Evolutionary conservation across 1,139 yeast species (phyloP).

Genomic region (Blastobotrys illinoisensis): DNA sequence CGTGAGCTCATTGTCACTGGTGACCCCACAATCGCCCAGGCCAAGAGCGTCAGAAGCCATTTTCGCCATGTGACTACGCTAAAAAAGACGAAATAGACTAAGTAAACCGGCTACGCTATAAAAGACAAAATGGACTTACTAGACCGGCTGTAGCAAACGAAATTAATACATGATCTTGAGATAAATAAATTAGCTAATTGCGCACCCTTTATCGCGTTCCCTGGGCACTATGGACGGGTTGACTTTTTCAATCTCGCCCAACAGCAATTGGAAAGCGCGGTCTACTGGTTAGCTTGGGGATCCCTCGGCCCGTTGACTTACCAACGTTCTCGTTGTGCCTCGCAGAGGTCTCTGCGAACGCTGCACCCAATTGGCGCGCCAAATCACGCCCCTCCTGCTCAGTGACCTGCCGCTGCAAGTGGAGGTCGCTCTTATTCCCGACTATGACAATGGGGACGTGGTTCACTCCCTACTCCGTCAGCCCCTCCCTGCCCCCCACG

Average conservation of each 20-base stretch:
- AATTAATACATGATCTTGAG: no score
- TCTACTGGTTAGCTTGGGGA: not conserved
- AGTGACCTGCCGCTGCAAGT: slow-evolving; percentile 47
- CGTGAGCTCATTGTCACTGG: not conserved
- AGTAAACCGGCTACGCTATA: no score
- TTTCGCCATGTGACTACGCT: not conserved
- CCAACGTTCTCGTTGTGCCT: slow-evolving; percentile 60
- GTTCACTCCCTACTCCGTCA: slow-evolving; percentile 5
- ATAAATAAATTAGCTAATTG: not conserved
- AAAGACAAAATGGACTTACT: no score
- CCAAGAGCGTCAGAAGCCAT: not conserved
- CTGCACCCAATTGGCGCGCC: slow-evolving; percentile 56
- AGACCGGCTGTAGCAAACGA: no score
- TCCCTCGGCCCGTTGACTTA: no score
- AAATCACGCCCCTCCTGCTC: slow-evolving; percentile 57
- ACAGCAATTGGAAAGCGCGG: slow-evolving; percentile 54
- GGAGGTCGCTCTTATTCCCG: slow-evolving; percentile 71
- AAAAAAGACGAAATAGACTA: not conserved
- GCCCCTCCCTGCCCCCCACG: not conserved
- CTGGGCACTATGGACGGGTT: not conserved
- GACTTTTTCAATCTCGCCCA: slow-evolving; percentile 59
- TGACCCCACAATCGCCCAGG: not conserved
- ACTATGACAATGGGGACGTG: slow-evolving; percentile 63
- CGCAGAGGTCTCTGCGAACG: slow-evolving; percentile 76
- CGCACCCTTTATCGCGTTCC: not conserved